Percentiles rank a stretch among this genome's conserved stretches.
Evolutionary conservation across 805 yeast species (phyloP).

Genomic region (Sporopachydermia quercuum): DNA sequence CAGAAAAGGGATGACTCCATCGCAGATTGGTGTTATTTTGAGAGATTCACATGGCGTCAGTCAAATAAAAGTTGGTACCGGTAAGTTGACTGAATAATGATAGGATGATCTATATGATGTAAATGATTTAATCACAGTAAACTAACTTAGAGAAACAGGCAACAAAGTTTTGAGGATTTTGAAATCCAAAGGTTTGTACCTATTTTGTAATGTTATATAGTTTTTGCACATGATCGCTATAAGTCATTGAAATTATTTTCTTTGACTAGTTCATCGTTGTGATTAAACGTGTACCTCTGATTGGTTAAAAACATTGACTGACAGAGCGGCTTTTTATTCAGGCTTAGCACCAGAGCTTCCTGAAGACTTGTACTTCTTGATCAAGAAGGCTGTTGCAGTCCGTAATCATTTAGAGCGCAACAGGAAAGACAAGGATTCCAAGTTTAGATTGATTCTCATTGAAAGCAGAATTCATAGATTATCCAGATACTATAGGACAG

Average conservation of each 20-base stretch:
- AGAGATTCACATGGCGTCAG: constrained; percentile 99
- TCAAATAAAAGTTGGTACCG: constrained; percentile 93
- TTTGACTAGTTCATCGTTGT: no score
- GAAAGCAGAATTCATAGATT: constrained; percentile 99
- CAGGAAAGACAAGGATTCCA: constrained; percentile 99
- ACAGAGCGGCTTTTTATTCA: constrained; percentile 16
- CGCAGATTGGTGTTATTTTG: constrained; percentile 97
- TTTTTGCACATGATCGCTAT: no score
- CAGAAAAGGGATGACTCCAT: constrained; percentile 99
- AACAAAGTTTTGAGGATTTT: constrained; percentile 98
- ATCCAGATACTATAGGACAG: constrained; percentile 99
- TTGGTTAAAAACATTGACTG: constrained; percentile 16
- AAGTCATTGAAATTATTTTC: no score
- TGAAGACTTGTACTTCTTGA: constrained; percentile 97
- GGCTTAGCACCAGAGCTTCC: constrained; percentile 98
- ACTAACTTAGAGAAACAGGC: no score
- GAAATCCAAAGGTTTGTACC: constrained; percentile 83
- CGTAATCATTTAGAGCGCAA: constrained; percentile 99
- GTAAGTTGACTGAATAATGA: no score
- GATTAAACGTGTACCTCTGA: constrained; percentile 16
- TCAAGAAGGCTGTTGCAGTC: constrained; percentile 98
- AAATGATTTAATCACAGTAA: no score
- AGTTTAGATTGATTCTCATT: constrained; percentile 99
- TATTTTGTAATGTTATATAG: neutral
- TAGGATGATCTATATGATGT: no score